Evolutionary conservation across 495 filamentous ascomycete species (phyloP).

Genomic region (Podospora tetraspora): DNA sequence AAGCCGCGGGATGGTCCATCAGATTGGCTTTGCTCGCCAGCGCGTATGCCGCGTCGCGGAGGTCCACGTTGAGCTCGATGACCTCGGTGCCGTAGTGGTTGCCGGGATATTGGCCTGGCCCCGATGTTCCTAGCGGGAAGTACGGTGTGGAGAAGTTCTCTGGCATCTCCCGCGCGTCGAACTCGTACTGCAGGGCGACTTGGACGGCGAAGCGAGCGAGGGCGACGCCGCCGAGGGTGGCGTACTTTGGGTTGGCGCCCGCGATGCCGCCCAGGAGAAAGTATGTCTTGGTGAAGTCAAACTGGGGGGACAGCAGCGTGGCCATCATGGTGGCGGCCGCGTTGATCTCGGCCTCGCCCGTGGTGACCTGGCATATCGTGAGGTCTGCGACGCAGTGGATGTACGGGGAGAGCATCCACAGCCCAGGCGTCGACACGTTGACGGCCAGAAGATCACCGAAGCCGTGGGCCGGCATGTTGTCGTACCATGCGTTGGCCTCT

Average conservation of each 20-base stretch:
- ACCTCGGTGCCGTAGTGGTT: slow-evolving; percentile 72
- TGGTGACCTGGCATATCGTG: slow-evolving; percentile 58
- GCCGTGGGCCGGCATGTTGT: slow-evolving; percentile 43
- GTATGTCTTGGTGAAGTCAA: slow-evolving; percentile 63
- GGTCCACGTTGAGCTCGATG: slow-evolving; percentile 61
- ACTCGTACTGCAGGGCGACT: slow-evolving; percentile 69
- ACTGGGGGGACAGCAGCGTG: slow-evolving; percentile 53
- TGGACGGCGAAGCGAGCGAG: slow-evolving; percentile 66
- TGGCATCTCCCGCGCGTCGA: slow-evolving; percentile 66
- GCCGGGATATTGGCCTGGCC: slow-evolving; percentile 55
- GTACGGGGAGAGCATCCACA: slow-evolving; percentile 59
- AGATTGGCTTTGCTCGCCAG: slow-evolving; percentile 54
- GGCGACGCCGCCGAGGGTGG: slow-evolving; percentile 56
- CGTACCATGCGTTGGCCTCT: slow-evolving; percentile 65
- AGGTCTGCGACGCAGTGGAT: slow-evolving; percentile 57
- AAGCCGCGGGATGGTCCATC: slow-evolving; percentile 47
- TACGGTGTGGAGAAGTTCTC: slow-evolving; percentile 62
- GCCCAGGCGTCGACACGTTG: slow-evolving; percentile 62
- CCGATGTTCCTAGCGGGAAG: slow-evolving; percentile 52
- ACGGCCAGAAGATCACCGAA: slow-evolving; percentile 51
- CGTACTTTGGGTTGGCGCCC: slow-evolving; percentile 62
- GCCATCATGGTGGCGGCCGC: slow-evolving; percentile 59
- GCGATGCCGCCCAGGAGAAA: slow-evolving; percentile 70
- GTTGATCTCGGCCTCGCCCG: slow-evolving; percentile 63
- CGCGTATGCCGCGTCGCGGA: slow-evolving; percentile 51